Percentiles rank a stretch among this genome's conserved stretches.
These are phyloP conservation scores for Starmerella khaoyaiensis DNA, from an alignment of 805 yeast genomes.

Conservation along the genomic window DNA sequence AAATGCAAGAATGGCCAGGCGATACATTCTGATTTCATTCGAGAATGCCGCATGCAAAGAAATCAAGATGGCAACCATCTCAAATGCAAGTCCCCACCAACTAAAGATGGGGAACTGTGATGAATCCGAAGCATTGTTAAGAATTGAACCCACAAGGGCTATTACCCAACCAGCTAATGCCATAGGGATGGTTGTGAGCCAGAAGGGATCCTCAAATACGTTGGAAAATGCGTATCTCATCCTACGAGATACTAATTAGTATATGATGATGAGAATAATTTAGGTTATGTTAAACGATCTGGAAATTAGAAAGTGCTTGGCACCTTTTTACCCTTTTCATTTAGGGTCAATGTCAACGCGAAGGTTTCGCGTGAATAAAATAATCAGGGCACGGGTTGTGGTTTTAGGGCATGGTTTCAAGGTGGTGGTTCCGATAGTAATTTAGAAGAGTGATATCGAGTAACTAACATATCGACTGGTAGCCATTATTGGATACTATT, in stretches of 20 bases:
- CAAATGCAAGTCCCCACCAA: constrained; percentile 93
- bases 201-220: constrained; percentile 73
- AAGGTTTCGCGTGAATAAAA: too few relatives aligned
- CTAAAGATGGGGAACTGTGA: constrained; percentile 62
- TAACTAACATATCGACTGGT: too few relatives aligned
- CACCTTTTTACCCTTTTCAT: too few relatives aligned
- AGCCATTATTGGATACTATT: too few relatives aligned
- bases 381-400: too few relatives aligned
- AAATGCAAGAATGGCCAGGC: constrained; percentile 38
- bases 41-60: constrained; percentile 41
- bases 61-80: constrained; percentile 48
- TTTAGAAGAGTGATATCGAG: too few relatives aligned
- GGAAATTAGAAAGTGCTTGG: too few relatives aligned
- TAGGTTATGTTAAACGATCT: background rate
- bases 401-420: too few relatives aligned
- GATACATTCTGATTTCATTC: constrained; percentile 58
- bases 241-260: background rate
- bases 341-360: too few relatives aligned
- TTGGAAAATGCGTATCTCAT: constrained; percentile 27
- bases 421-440: too few relatives aligned
- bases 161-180: constrained; percentile 73
- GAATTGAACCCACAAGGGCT: constrained; percentile 76
- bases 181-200: constrained; percentile 64
- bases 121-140: constrained; percentile 30
- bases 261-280: background rate